Evolutionary conservation across 2,329 filamentous ascomycete species (phyloP).

Genomic region (Aspergillus jensenii): DNA sequence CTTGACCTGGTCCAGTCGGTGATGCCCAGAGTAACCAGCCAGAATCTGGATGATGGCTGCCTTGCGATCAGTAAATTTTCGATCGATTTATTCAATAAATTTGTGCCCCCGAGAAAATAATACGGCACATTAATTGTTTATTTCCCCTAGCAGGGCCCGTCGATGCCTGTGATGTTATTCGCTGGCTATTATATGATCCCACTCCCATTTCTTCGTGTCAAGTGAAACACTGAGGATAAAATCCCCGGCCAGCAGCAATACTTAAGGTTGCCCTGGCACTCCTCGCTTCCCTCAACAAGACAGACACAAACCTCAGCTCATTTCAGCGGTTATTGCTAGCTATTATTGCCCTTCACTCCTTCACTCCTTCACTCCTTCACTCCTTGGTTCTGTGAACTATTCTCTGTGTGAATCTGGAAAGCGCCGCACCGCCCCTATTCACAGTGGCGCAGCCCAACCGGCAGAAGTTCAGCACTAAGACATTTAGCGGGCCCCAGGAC

Average conservation of each 20-base stretch:
- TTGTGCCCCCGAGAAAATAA: background rate
- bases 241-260: background rate
- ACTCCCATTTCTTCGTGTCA: conserved; percentile 9
- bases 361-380: no score
- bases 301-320: background rate
- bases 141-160: background rate
- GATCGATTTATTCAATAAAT: background rate
- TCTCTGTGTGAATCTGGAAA: no score
- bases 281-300: background rate
- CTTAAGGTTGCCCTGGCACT: background rate
- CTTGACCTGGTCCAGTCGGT: conserved; percentile 9
- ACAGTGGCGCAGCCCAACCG: background rate
- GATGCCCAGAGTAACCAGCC: conserved; percentile 11
- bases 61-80: conserved; percentile 3
- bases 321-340: no score
- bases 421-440: background rate
- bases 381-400: no score
- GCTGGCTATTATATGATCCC: conserved; percentile 2
- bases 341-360: no score
- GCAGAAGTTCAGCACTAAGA: background rate
- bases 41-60: background rate
- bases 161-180: conserved; percentile 5
- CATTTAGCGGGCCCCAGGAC: background rate
- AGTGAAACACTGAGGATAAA: conserved; percentile 15
- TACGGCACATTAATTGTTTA: conserved; percentile 1